Evolutionary conservation across 2,329 filamentous ascomycete genomes (phyloP), one percentile per base, ranked within the genome.

Genomic region (Aspergillus sp.): DNA sequence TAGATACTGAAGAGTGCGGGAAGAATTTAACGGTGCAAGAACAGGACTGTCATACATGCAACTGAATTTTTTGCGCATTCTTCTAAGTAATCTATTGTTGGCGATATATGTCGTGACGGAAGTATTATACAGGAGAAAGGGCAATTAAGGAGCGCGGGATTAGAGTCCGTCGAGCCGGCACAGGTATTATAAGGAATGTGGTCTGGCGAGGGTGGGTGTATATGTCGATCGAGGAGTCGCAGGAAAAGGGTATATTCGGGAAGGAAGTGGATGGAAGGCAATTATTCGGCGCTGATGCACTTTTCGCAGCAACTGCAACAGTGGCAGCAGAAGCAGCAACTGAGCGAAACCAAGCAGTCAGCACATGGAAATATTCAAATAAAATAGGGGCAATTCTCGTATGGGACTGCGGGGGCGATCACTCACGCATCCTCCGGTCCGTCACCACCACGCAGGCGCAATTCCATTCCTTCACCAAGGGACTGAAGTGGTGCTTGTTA

Each of bases 371-470:
- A 5, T n/a, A 12, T 4, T 12, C 9, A 32, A 13, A 32, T 6
- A n/a, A 32, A 13, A 32, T 4, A n/a, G 50, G 9, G 17, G 38
- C 4, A n/a, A 32, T 48, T 6, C n/a, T 13, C 25, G 28, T 23
- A 45, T 10, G 19, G n/a, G 13, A 8, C 19, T 12, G 32, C 4
- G 12, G 32, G 32, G 32, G 10, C 12, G 15, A 32, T n/a, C 19
- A 39, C 57, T 55, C 19, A 59, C 57, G 45, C 57, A 41, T 59
- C 57, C n/a, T 59, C 57, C 8, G 41, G 19, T 12, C 50, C 43
- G 32, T 53, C 57, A 55, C 57, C 57, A 59, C 57, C 57, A 32
- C 57, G 57, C 25, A 59, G 17, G 19, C 52, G 41, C 53, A 55
- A 36, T 13, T 55, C 53, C 53, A 55, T 55, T n/a, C 17, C 53